phyloP scores from a whole-genome alignment of 768 basidiomycete genomes.

The Mycena kentingensis region DNA sequence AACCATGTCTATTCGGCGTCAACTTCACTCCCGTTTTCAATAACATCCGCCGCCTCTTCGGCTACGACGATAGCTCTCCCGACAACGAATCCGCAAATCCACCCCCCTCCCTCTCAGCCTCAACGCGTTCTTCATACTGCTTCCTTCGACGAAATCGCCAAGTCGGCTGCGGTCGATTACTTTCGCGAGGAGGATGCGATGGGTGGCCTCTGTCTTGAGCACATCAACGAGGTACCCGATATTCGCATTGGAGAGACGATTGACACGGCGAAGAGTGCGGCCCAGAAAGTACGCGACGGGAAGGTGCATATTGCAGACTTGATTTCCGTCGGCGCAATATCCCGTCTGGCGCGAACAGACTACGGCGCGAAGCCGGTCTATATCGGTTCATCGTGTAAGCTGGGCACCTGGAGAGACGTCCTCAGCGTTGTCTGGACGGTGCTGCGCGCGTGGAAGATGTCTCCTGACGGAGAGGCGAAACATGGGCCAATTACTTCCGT shows the following conservation, averaged over 20 bases:
- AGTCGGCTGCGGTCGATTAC: background rate
- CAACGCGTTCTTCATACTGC: background rate
- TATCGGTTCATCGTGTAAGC: slow-evolving; percentile 21
- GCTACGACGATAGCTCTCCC: background rate
- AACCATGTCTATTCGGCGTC: background rate
- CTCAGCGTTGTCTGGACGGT: slow-evolving; percentile 2
- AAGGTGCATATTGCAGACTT: slow-evolving; percentile 22
- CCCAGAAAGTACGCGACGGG: background rate
- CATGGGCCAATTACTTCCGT: slow-evolving; percentile 21
- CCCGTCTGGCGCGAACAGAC: slow-evolving; percentile 2
- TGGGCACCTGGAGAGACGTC: slow-evolving; percentile 9
- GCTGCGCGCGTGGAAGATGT: slow-evolving; percentile 9
- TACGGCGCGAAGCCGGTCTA: slow-evolving; percentile 24
- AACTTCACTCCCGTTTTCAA: background rate
- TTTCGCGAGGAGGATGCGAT: background rate
- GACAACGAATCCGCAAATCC: background rate
- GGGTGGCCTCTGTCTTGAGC: slow-evolving; percentile 1
- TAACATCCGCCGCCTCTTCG: background rate
- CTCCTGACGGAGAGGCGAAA: background rate
- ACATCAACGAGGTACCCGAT: background rate
- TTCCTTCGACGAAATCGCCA: background rate
- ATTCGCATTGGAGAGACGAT: background rate
- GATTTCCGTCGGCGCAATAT: slow-evolving; percentile 22
- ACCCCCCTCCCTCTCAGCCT: background rate
- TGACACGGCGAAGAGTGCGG: background rate